phyloP scores from a whole-genome alignment of 306 rosid species.

The Datisca glomerata region DNA sequence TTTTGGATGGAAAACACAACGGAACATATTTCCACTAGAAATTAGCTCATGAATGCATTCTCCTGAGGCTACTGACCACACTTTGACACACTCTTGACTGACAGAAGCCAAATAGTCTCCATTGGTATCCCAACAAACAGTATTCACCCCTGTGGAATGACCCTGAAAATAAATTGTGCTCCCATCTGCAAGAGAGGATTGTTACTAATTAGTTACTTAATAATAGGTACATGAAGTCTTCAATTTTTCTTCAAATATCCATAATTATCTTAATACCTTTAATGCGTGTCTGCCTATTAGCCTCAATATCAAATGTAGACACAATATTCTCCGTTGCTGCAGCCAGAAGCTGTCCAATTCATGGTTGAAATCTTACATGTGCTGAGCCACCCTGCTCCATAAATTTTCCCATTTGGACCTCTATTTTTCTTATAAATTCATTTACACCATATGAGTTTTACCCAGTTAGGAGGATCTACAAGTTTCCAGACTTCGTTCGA shows the following conservation, averaged over 20 bases:
- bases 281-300: conserved; percentile 49
- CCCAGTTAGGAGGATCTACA: no score
- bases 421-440: no score
- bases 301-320: conserved; percentile 73
- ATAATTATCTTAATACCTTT: conserved; percentile 27
- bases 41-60: conserved; percentile 69
- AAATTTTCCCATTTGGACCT: no score
- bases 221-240: neutral
- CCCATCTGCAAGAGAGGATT: conserved; percentile 9
- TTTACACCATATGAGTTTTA: no score
- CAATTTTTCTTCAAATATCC: neutral
- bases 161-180: conserved; percentile 33
- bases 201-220: neutral
- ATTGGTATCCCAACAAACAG: conserved; percentile 68
- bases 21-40: conserved; percentile 60
- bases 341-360: conserved; percentile 64
- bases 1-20: conserved; percentile 77
- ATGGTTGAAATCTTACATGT: conserved; percentile 83
- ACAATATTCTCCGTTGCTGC: conserved; percentile 58
- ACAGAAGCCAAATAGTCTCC: conserved; percentile 82
- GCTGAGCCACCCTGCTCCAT: conserved; percentile 73
- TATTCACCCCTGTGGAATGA: conserved; percentile 47
- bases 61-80: conserved; percentile 69
- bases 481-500: no score
- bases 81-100: conserved; percentile 70